Evolutionary conservation across 331 rosid genomes (phyloP), one percentile per base, ranked within the genome.

Genomic region (Arachis monticola): DNA sequence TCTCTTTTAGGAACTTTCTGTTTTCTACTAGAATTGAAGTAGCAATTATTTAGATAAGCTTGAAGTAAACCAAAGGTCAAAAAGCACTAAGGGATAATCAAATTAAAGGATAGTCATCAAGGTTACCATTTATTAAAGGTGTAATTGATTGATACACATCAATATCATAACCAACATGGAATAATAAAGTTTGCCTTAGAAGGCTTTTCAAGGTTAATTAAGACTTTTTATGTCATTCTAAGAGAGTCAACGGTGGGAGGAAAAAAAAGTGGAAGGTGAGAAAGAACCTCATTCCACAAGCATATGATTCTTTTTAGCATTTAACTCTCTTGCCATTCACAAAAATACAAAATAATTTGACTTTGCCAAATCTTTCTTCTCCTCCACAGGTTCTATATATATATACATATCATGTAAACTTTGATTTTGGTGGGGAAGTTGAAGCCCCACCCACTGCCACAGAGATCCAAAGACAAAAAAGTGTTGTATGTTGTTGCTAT

Each of bases 271-370:
- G 90, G 86, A 81, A 73, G 80, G 74, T 61, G 79, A 9, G 52
- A 76, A 63, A 73, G 90, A 87, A 87, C 83, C 86, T 69, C 40
- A 80, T 87, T 79, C 88, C 73, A 46, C 30, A 77, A 71, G 90
- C 81, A 87, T 81, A 73, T 51, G 88, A 87, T 81, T 87, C 86
- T 35, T 2, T 76, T 14, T 44, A 5, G 85, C 88, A 84, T 79
- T 83, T 12, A 60, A 73, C 80, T 76, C 77, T 68, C 69, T 60
- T 59, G 77, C 79, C 83, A 83, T 81, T 83, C 73, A 84, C 79
- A 83, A 83, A 83, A 77, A 76, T 67, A 76, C 70, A 76, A 84
- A 78, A 74, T 47, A 77, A 60, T 81, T 81, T 84, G 86, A 84
- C 86, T 77, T 69, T 50, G 74, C 52, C 66, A 75, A 78, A 75